Base-by-base conservation (phyloP, 2,329 filamentous ascomycete species). In the Scedosporium aurantiacum region DNA sequence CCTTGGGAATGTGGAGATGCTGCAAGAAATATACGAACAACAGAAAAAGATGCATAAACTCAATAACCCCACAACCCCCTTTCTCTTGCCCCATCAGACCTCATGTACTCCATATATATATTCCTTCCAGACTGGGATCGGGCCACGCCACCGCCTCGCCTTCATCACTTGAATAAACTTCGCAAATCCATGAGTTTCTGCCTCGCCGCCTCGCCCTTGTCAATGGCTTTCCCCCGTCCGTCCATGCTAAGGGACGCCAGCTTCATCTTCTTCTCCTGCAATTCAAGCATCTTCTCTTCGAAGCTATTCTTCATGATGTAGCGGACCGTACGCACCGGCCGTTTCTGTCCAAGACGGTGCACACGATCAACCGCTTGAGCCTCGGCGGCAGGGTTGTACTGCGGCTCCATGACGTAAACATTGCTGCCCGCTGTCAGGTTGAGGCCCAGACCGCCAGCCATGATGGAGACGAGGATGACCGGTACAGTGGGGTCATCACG, bases 321-420 rank as follows among this genome's bases (percentile, higher is more conserved):
- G 43, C 92, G 85, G 43, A 90, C 86, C 1, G 91, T 95, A n/a
- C 83, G 82, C 0, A 99, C 94, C 12, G 87, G 83, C n/a, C 94
- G 82, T 67, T 84, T 94, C 77, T 99, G 94, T 0, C 94, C 92
- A 1, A 97, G 78, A 18, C 92, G 86, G 72, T 96, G 92, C 5
- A 99, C 90, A 32, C 94, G 90, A 71, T 97, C 94, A 6, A 97
- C 82, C 1, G 94, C 94, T 74, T 99, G 94, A 4, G 91, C 90
- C 73, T 99, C 93, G 0, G 92, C 91, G 0, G 91, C 92, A 0
- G 94, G 94, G 69, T 99, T 99, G 77, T 93, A 99, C 70, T 97
- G 92, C 4, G 94, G 94, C 72, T 99, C 94, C 93, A 99, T 97
- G 68, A 97, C 89, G 71, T 94, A 97, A 14, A 95, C 93, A 61